These are phyloP conservation scores for Gentiana dahurica DNA, from an alignment of 257 asterid genomes.

Conservation along the genomic window DNA sequence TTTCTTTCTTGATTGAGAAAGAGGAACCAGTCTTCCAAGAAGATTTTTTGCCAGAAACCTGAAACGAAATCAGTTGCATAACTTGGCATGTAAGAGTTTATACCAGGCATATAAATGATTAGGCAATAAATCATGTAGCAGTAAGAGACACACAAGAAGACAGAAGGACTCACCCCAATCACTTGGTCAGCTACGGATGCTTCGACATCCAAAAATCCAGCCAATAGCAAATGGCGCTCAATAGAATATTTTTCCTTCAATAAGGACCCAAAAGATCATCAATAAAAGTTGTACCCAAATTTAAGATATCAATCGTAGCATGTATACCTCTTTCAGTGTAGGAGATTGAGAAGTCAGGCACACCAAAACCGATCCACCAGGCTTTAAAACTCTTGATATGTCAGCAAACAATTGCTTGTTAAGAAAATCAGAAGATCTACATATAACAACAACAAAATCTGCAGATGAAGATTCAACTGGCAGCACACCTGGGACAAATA, in stretches of 20 bases:
- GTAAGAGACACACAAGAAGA: background rate
- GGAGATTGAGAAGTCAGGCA: conserved; percentile 30
- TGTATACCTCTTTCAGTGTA: conserved; percentile 27
- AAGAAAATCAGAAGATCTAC: conserved; percentile 45
- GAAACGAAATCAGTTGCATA: conserved; percentile 9
- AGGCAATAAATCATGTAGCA: background rate
- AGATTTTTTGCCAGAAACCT: conserved; percentile 72
- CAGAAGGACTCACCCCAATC: conserved; percentile 45
- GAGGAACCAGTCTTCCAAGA: conserved; percentile 94
- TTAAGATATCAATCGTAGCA: too few species aligned
- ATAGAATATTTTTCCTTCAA: conserved; percentile 51
- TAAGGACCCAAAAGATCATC: conserved; percentile 10
- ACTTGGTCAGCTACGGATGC: conserved; percentile 36
- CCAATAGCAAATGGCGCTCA: conserved; percentile 62
- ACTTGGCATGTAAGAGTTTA: background rate
- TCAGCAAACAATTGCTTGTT: conserved; percentile 40
- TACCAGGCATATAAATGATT: background rate
- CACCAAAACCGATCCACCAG: conserved; percentile 58
- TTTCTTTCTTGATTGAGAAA: conserved; percentile 53
- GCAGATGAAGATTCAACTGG: conserved; percentile 48
- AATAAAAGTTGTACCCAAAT: background rate
- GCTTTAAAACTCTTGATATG: conserved; percentile 52
- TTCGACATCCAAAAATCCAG: conserved; percentile 67
- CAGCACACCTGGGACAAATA: conserved; percentile 34
- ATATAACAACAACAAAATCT: conserved; percentile 38